These are phyloP conservation scores for Sabuloglossum arenarium DNA, from an alignment of 495 filamentous ascomycete genomes.

Conservation along the genomic window DNA sequence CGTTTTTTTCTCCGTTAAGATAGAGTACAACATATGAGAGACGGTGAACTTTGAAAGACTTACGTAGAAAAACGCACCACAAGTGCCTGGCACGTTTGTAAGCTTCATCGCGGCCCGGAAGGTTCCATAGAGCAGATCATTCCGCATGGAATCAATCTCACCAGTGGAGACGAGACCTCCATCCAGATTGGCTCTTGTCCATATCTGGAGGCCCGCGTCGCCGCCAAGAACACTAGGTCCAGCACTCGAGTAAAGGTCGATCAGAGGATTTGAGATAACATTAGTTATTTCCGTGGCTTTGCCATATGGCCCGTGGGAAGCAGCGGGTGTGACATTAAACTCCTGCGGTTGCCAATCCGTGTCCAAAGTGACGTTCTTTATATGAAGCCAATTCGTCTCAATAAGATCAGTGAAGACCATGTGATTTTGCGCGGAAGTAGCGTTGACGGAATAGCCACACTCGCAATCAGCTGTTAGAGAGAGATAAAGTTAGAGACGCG, in stretches of 20 bases:
- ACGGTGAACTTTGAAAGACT: slow-evolving; percentile 2
- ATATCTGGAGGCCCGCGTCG: slow-evolving; percentile 36
- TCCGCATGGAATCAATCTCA: slow-evolving; percentile 33
- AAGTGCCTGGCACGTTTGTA: slow-evolving; percentile 37
- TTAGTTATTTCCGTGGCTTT: slow-evolving; percentile 34
- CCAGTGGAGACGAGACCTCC: slow-evolving; percentile 32
- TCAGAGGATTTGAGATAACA: slow-evolving; percentile 30
- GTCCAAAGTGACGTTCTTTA: slow-evolving; percentile 23
- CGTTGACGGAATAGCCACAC: slow-evolving; percentile 42
- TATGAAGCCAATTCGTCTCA: slow-evolving; percentile 45
- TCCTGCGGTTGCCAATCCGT: slow-evolving; percentile 38
- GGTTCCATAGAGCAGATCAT: slow-evolving; percentile 42
- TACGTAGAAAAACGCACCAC: slow-evolving; percentile 64
- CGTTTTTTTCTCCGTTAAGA: too few relatives aligned
- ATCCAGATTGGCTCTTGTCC: slow-evolving; percentile 21
- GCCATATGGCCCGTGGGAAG: slow-evolving; percentile 40
- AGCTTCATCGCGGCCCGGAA: slow-evolving; percentile 46
- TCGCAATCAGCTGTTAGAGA: slow-evolving; percentile 32
- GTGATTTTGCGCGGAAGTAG: slow-evolving; percentile 12
- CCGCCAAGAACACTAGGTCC: slow-evolving; percentile 23
- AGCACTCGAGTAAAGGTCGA: slow-evolving; percentile 15
- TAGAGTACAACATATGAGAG: too few relatives aligned
- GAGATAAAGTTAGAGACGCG: neutral
- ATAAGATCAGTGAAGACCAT: slow-evolving; percentile 42
- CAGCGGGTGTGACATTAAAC: slow-evolving; percentile 33